phyloP scores from a whole-genome alignment of 306 rosid genomes.

The Potentilla sterilis region DNA sequence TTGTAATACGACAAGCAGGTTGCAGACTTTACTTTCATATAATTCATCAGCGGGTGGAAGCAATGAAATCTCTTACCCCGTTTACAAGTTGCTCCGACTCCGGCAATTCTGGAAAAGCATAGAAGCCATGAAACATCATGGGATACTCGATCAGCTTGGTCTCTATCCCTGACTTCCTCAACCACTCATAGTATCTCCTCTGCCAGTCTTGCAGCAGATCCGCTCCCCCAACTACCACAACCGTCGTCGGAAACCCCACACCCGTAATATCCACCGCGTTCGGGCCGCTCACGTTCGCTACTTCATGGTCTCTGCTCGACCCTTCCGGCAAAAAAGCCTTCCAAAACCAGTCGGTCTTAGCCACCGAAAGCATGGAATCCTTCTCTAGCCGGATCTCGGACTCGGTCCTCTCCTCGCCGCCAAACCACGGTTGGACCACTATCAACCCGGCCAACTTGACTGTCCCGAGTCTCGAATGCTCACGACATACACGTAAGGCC shows the following conservation, averaged over 20 bases:
- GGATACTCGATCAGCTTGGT: constrained; percentile 53
- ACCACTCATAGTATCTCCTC: constrained; percentile 59
- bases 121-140: constrained; percentile 54
- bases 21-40: too few relatives aligned
- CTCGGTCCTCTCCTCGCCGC: constrained; percentile 64
- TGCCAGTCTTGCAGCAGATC: constrained; percentile 80
- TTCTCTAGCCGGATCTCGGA: constrained; percentile 42
- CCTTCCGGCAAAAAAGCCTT: constrained; percentile 29
- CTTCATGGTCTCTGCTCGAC: constrained; percentile 29
- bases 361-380: constrained; percentile 32
- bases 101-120: constrained; percentile 48
- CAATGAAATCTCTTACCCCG: constrained; percentile 51
- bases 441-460: constrained; percentile 40
- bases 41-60: neutral
- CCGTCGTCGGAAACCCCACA: constrained; percentile 50
- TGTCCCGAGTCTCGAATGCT: neutral
- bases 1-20: too few relatives aligned
- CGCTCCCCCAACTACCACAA: constrained; percentile 56
- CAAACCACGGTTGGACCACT: constrained; percentile 66
- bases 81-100: constrained; percentile 39
- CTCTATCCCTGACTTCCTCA: constrained; percentile 43
- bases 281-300: constrained; percentile 55
- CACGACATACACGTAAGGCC: constrained; percentile 33
- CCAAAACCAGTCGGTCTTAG: constrained; percentile 64
- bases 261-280: constrained; percentile 48